Base-by-base conservation (phyloP, 495 filamentous ascomycete genomes). In the Aspergillus bridgeri region DNA sequence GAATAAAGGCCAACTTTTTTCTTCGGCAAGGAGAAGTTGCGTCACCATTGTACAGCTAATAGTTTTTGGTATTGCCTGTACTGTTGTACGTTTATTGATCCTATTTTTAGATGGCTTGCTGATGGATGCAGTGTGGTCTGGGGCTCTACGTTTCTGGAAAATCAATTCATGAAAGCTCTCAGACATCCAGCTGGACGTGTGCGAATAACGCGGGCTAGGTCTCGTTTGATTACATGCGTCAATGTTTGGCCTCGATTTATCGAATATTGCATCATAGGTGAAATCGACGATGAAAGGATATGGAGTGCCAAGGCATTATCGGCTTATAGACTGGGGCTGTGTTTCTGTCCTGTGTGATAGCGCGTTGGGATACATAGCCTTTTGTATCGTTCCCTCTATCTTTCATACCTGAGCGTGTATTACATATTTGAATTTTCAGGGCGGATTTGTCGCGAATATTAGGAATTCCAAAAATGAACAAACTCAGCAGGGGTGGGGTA, bases 61-160 rank as follows among this genome's bases (percentile, higher is more conserved):
- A 3, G 62, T 70, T 33, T 60, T 78, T 13, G 62, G 54, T 6
- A 68, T 75, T 46, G 70, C 73, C 15, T 66, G 60, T 22, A 59
- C 65, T 24, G 69, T 77, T 54, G 74, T 76, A 56, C 68, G 72
- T 66, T 33, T 56, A 7, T n/a, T 27, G 0, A 2, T 27, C 2
- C 13, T 15, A n/a, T 48, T 27, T 45, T 20, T 24, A 19, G n/a
- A 21, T 2, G 19, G 11, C 1, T 47, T 66, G 42, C 66, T 38
- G 29, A 21, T 42, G 18, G 0, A 44, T 3, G 2, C 19, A 75
- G 75, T 76, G 73, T 20, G 75, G 70, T 6, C 47, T 78, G 22
- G 75, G 75, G 27, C 66, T 78, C 1, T 78, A 68, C 38, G 66
- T 73, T 0, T 77, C 75, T 0, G 74, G 71, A 6, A 71, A 55